Base-by-base conservation (phyloP, 164 flowering plant species). In the Chimonanthus salicifolius region DNA sequence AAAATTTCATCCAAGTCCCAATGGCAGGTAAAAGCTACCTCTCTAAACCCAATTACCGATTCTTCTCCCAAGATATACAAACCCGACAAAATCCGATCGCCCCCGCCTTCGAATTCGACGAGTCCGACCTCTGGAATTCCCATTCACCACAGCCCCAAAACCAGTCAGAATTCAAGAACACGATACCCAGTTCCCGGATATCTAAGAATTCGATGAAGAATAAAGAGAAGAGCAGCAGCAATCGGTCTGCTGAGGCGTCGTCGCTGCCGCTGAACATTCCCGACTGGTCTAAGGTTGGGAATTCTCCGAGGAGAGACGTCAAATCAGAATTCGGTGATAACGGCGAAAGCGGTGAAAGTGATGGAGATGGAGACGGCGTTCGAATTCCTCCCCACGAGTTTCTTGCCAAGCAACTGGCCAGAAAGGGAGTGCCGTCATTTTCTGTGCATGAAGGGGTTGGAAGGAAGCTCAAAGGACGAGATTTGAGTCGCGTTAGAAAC, bases 401-500 rank as follows among this genome's bases (percentile, higher is more conserved):
- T 49, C 58, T 82, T 58, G 81, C 83, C 51, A 78, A 62, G 67
- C 83, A 81, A 49, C 54, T 78, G 8, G 81, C 79, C 44, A 71
- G 79, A 70, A 78, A 78, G 4, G 63, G 72, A 6, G 67, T 80
- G 48, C 78, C 81, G 15, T 79, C 82, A 0, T 82, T 79, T 50
- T 79, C 82, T 50, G 82, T 79, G n/a, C 76, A 79, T 51, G 80
- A 82, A 72, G 82, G 84, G 72, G 67, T 75, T 4, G 82, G 82
- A 15, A 67, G 82, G 71, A 82, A 82, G 3, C 68, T 82, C 44
- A 82, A 79, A 71, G 84, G 82, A 2, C 75, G 84, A 64, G 84
- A 82, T 72, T 72, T 82, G 76, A 79, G 82, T 47, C 71, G 80
- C 46, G 84, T 82, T 15, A 63, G 84, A 62, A 76, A 81, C 13